phyloP scores from a whole-genome alignment of 1,284 basidiomycete species.

The Vanrija sp. region DNA sequence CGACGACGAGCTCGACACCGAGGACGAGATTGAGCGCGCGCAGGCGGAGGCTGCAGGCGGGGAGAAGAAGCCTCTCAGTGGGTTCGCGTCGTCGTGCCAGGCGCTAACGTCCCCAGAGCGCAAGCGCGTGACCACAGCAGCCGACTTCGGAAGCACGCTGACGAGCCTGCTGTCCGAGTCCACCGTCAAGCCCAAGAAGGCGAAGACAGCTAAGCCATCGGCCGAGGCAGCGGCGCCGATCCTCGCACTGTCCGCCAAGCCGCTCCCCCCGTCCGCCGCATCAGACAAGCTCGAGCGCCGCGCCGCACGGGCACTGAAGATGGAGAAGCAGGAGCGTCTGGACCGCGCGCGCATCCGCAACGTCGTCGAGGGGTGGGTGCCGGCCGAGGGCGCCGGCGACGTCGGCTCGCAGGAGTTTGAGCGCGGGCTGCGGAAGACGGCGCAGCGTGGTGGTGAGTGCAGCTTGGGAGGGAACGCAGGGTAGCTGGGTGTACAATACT shows the following conservation, averaged over 20 bases:
- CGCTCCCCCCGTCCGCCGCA: constrained; percentile 36
- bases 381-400: constrained; percentile 25
- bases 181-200: constrained; percentile 18
- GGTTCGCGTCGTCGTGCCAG: not conserved
- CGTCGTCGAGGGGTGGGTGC: constrained; percentile 46
- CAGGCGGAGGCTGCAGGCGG: not conserved
- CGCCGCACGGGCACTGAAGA: constrained; percentile 34
- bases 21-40: constrained; percentile 17
- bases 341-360: constrained; percentile 44
- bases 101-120: constrained; percentile 28
- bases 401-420: constrained; percentile 48
- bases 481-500: not conserved
- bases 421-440: constrained; percentile 47
- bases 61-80: constrained; percentile 17
- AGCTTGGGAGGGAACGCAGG: not conserved
- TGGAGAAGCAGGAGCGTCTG: constrained; percentile 41
- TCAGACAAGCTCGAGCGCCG: constrained; percentile 29
- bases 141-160: constrained; percentile 42
- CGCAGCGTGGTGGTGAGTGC: constrained; percentile 50
- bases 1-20: constrained; percentile 14
- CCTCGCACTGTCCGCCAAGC: constrained; percentile 35
- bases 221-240: constrained; percentile 26
- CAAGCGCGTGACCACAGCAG: constrained; percentile 43
- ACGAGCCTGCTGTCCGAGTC: constrained; percentile 42
- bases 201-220: constrained; percentile 4